phyloP scores from a whole-genome alignment of 345 rosid genomes.

The Carallia pectinifolia region DNA sequence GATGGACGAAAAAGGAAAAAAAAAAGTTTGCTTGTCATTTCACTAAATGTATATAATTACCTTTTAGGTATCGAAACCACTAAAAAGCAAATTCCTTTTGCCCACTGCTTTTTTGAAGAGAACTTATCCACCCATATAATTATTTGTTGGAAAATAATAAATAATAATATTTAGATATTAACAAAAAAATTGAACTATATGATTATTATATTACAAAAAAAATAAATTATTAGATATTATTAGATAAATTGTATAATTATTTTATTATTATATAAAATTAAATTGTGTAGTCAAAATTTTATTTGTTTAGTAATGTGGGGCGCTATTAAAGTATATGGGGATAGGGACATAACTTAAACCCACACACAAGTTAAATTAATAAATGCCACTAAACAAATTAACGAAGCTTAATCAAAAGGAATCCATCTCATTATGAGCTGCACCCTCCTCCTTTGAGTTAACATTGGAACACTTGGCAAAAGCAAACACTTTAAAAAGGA shows the following conservation, averaged over 20 bases:
- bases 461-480: neutral
- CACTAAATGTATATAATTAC: neutral
- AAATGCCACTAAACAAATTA: neutral
- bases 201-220: no score
- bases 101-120: constrained; percentile 52
- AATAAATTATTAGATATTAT: no score
- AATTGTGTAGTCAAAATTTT: no score
- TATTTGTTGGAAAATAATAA: constrained; percentile 21
- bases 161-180: no score
- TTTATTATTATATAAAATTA: no score
- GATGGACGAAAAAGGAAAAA: no score
- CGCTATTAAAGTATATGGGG: constrained; percentile 14
- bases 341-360: constrained; percentile 25
- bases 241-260: no score
- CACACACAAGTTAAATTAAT: no score
- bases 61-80: constrained; percentile 32
- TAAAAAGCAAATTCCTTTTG: constrained; percentile 43
- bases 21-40: no score
- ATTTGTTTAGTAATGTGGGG: neutral
- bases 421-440: constrained; percentile 19
- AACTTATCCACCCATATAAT: constrained; percentile 38
- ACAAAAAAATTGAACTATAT: no score
- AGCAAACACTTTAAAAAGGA: no score
- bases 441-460: neutral
- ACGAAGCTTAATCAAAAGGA: constrained; percentile 8